Evolutionary conservation across 2,329 filamentous ascomycete species (phyloP), one percentile per base, ranked within the genome.

Genomic region (Neonectria magnoliae): DNA sequence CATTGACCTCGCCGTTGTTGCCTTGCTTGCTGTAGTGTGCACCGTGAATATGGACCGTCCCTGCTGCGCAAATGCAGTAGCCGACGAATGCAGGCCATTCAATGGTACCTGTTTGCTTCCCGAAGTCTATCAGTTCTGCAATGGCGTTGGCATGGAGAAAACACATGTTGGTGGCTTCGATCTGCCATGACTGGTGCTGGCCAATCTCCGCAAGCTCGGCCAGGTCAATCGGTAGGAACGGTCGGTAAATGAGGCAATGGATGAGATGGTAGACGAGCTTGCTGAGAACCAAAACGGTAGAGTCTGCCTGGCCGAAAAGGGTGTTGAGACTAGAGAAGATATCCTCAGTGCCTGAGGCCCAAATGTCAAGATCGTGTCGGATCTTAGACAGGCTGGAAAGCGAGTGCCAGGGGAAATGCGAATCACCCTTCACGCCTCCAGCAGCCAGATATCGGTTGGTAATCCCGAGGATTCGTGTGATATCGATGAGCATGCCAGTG

Each of bases 181-280:
- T 95, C 76, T 97, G 93, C 93, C 93, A 97, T 29, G 92, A 94
- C 76, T 97, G 93, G 70, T 97, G 92, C 73, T 97, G 93, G 1
- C 92, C 92, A 0, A 88, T 91, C 14, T 92, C 91, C 13, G 92
- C 88, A 7, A 97, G 86, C 76, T 97, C 93, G 25, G 91, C 88
- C 4, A 97, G 83, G 76, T 97, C 92, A 66, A 97, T 91, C 0
- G 93, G 93, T 6, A 97, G 83, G 77, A 97, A 97, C 0, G 93
- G 93, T 16, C 93, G 88, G 75, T 97, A 97, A 47, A 97, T 90
- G 54, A 97, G 83, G 74, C 93, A 97, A 78, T 97, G 92, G 48
- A 96, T 90, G 14, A 96, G 84, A 75, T 97, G 93, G 72, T 96
- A 97, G 31, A 97, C 89, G 45, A 96, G 85, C 78, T 96, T 97